A percentile compares a stretch with the other conserved stretches of the same genome.
phyloP scores from a whole-genome alignment of 2,329 filamentous ascomycete genomes.

The Cladosporium sp. region DNA sequence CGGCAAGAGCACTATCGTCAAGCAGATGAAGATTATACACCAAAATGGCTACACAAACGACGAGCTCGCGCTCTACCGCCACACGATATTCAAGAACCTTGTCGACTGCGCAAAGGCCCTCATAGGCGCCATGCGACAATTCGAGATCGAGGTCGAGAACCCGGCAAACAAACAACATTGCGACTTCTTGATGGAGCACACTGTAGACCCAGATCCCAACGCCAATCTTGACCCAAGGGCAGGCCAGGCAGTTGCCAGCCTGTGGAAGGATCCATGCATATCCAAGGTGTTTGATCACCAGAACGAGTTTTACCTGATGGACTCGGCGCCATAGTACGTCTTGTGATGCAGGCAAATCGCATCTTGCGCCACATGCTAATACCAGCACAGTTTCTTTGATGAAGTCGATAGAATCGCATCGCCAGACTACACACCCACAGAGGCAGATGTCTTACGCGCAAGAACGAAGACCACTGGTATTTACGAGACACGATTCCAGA shows the following conservation, averaged over 20 bases:
- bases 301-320: constrained; percentile 99
- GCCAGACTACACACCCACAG: constrained; percentile 83
- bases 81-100: constrained; percentile 97
- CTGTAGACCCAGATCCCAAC: constrained; percentile 86
- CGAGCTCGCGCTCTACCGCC: constrained; percentile 88
- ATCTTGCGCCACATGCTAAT: constrained; percentile 20
- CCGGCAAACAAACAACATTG: constrained; percentile 71
- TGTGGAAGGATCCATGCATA: constrained; percentile 89
- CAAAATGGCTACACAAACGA: constrained; percentile 96
- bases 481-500: constrained; percentile 97
- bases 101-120: constrained; percentile 95
- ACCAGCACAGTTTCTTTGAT: constrained; percentile 78
- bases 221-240: constrained; percentile 78
- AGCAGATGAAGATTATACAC: constrained; percentile 99
- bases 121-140: constrained; percentile 87
- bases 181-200: constrained; percentile 81
- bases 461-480: constrained; percentile 98
- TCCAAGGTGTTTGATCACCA: constrained; percentile 85
- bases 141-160: constrained; percentile 75
- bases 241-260: constrained; percentile 75
- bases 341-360: constrained; percentile 15
- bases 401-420: constrained; percentile 82
- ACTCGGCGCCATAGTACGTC: constrained; percentile 93
- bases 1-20: constrained; percentile 98
- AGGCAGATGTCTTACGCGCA: constrained; percentile 92